phyloP scores from a whole-genome alignment of 2,329 filamentous ascomycete species.

The Trichoderma oligosporum region DNA sequence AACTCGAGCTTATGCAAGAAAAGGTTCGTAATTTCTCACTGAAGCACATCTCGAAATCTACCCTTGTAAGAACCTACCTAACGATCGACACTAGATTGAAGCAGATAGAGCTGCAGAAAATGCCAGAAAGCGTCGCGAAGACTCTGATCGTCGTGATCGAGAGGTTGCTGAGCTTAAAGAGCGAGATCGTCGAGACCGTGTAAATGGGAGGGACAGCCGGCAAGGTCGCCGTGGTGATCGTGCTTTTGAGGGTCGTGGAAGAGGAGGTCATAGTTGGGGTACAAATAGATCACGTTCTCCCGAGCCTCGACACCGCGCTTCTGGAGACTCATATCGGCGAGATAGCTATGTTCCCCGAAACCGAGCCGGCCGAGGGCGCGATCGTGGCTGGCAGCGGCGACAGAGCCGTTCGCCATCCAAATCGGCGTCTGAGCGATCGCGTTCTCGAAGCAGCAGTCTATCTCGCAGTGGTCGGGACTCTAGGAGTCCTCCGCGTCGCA shows the following conservation, averaged over 20 bases:
- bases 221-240: constrained; percentile 52
- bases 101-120: constrained; percentile 78
- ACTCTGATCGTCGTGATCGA: constrained; percentile 66
- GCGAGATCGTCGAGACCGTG: constrained; percentile 55
- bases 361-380: constrained; percentile 38
- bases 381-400: constrained; percentile 39
- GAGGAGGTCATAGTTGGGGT: constrained; percentile 35
- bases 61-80: not conserved
- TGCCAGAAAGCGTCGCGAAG: constrained; percentile 65
- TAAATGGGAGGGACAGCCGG: constrained; percentile 51
- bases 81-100: constrained; percentile 57
- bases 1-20: constrained; percentile 88
- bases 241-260: constrained; percentile 42
- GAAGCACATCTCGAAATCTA: not conserved
- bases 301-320: constrained; percentile 41
- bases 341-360: constrained; percentile 54
- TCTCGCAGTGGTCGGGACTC: constrained; percentile 34
- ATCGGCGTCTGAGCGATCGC: constrained; percentile 30
- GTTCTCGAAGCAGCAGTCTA: constrained; percentile 34
- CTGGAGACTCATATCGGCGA: constrained; percentile 44
- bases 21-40: constrained; percentile 59
- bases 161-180: constrained; percentile 66
- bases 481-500: constrained; percentile 33
- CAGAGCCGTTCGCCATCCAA: constrained; percentile 35
- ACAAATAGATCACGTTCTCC: constrained; percentile 48